Base-by-base conservation (phyloP, 257 asterid genomes). In the Thymus mandschuricus region DNA sequence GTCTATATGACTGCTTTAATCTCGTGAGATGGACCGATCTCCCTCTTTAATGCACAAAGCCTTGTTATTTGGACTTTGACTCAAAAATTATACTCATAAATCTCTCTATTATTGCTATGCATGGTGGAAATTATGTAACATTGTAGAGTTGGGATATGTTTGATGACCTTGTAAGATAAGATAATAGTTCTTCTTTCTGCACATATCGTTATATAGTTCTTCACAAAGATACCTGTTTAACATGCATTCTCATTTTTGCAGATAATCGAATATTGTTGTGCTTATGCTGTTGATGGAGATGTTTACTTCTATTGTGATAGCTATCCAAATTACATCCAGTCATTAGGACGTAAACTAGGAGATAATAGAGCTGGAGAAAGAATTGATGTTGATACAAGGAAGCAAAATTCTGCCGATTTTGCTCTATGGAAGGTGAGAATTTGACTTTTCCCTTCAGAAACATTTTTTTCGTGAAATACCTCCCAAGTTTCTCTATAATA, bases 381-480 rank as follows among this genome's bases (percentile, higher is more conserved):
- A 31, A 90, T 93, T 80, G 94, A 90, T 70, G 86, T 90, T 54
- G 96, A 90, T 80, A 74, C 69, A 27, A 87, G 97, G 63, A 88
- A 92, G 86, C 76, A 71, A 11, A 86, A 92, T 78, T 91, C 96
- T 68, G 90, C 89, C 46, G 97, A 93, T 75, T 93, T 93, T 85
- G 97, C 97, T 66, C 66, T 90, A 79, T 90, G 97, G 96, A 93
- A 90, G 96, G 98, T 90, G 76, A 46, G 46, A 56, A 65, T 35
- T 38, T 33, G 54, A 45, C 54, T 34, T 28, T 6, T 60, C 49
- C 44, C 27, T 29, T 40, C 11, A 11, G 3, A n/a, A 56, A 3
- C 11, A 6, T 30, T 54, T 60, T 79, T 44, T 27, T 10, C 3
- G n/a, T 59, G 46, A 66, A 41, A 5, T 33, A 10, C 66, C 52